Base-by-base conservation (phyloP, 352 stramenopile genomes). In the Blastocystis sp. region DNA sequence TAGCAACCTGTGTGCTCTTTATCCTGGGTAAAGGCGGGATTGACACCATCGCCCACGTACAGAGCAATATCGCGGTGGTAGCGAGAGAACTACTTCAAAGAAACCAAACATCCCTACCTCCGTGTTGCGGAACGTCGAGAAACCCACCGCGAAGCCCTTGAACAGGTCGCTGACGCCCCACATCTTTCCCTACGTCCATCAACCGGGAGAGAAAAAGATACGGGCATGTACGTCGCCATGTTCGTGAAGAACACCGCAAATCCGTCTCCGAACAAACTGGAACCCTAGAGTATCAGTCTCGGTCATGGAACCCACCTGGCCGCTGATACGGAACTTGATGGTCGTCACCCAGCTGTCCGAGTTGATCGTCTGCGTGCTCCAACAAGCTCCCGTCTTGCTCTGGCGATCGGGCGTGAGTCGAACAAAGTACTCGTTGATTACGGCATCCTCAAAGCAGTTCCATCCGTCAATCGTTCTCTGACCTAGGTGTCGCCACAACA, bases 111-210 rank as follows among this genome's bases (percentile, higher is more conserved):
- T 44, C 24, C 18, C 21, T 46, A 87, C 84, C 72, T 92, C 90
- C 18, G 87, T 88, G 87, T 92, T 92, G 21, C 86, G 85, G 71
- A 92, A 93, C 0, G 90, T 93, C 75, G 92, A 90, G n/a, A 93
- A 90, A 11, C 91, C 88, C 32, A 93, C 84, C 0, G 88, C 89
- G 46, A 93, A 76, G 24, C 90, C 90, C 48, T 75, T 64, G 51
- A 91, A 90, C 4, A 48, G 79, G 46, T 88, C 87, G 4, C 51
- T 76, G n/a, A 88, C 51, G 4, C 88, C 88, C 32, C 87, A 86
- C 29, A 90, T 38, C 51, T 88, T 75, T 42, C 88, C 86, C 56
- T 64, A 38, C 18, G 38, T 4, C 29, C 1, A 36, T 16, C 61
- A 24, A 46, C 4, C 27, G 32, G 7, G 4, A 29, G 1, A 40